Base-by-base conservation (phyloP, 139 green algal genomes). In the Ettlia oleoabundans region DNA sequence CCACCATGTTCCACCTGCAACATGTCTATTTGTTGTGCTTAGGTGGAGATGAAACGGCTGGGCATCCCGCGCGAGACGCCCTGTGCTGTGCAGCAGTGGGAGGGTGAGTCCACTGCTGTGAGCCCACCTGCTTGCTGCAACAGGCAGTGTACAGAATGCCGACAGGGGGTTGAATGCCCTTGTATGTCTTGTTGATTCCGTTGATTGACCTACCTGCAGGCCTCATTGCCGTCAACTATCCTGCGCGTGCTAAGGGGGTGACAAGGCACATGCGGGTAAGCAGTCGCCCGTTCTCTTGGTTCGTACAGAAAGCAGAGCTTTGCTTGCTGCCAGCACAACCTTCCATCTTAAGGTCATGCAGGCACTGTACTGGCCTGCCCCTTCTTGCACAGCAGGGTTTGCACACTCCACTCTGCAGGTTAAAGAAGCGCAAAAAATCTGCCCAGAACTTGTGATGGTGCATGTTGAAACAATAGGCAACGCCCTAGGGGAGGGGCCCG, bases 401-500 rank as follows among this genome's bases (percentile, higher is more conserved):
- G 21, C 55, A 32, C 18, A 22, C 15, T 65, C 55, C 21, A n/a
- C 55, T 32, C 21, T 26, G 42, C 73, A 80, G 73, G 53, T 80
- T 0, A 67, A 68, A 19, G 93, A 97, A 51, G 96, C 96, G 4
- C 83, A 84, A 42, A 77, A 87, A 55, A 58, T 82, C 6, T 98
- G 95, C 81, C 96, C 96, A 8, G 83, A 96, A 47, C 88, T 99
- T 30, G 41, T 82, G 38, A 82, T 88, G 10, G 90, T 98, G 13
- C 96, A 99, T 67, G 96, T 99, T 28, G 82, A 98, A 72, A 96
- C 92, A 2, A 93, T 98, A 32, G 95, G 93, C 74, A 52, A n/a
- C 55, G 15, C 55, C 53, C 28, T 30, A 41, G 8, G 43, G 66
- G 19, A 81, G 32, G 63, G 38, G 18, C 24, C 18, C 67, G 85